Base-by-base conservation (phyloP, 1,284 basidiomycete genomes). In the Naganishia cerealis region DNA sequence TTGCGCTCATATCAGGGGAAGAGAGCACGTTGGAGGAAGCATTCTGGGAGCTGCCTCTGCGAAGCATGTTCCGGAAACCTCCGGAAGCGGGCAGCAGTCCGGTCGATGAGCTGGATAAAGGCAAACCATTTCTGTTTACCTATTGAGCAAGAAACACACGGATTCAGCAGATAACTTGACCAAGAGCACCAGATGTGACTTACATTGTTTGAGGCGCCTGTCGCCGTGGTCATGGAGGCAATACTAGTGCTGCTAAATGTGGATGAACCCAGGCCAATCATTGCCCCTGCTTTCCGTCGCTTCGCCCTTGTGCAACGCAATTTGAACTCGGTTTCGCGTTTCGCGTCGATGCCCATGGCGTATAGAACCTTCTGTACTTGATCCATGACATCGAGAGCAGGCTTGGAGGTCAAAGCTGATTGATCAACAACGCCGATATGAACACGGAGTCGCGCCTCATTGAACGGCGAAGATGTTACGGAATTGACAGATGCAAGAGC, bases 341-440 rank as follows among this genome's bases (percentile, higher is more conserved):
- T 87, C 71, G 94, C 85, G 57, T 95, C 92, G 68, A 99, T 85
- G 26, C 95, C 96, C 92, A 99, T 94, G 52, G 85, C 86, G 73
- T 88, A 85, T 67, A 99, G 83, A 18, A 94, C 90, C 69, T 85
- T 84, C 73, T 86, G 85, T 42, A 98, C 86, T 76, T 94, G 90
- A 69, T 85, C 86, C 83, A 99, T 91, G 53, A 98, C 92, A 71
- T 92, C 90, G 7, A 87, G 85, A 15, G 95, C 94, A 16, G 88
- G 83, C 21, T 87, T 86, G 8, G 89, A 91, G 10, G 94, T 96
- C 71, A 98, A 87, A 48, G 90, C 95, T 26, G 89, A 89, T 76
- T 92, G 90, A 79, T 98, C 95, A 36, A 99, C 90, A 1, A 94
- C 89, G 72, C 95, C 94, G 72, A 91, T 89, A 76, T 98, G 95